Conservation (phyloP, 1,284 basidiomycete species). For the Somion occarium region DNA sequence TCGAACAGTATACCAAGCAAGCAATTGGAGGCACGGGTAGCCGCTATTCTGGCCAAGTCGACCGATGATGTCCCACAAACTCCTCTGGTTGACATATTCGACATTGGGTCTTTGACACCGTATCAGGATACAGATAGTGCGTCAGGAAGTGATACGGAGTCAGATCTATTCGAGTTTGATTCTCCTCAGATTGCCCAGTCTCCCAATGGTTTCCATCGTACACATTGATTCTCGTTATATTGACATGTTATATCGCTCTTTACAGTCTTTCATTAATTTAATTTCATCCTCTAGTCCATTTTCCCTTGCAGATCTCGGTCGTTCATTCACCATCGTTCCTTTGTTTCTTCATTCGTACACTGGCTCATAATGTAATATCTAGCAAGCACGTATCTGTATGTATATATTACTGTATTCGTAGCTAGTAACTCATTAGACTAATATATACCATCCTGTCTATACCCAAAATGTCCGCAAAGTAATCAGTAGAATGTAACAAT, state of each 20-base stretch:
- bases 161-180: slow-evolving; percentile 69
- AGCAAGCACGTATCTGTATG: neutral
- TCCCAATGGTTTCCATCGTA: slow-evolving; percentile 8
- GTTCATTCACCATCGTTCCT: neutral
- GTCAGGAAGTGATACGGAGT: slow-evolving; percentile 50
- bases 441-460: neutral
- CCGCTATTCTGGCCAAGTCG: slow-evolving; percentile 75
- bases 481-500: slow-evolving; percentile 6
- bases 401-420: neutral
- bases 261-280: slow-evolving; percentile 3
- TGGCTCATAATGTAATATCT: neutral
- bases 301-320: neutral
- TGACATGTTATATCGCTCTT: neutral
- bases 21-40: slow-evolving; percentile 69
- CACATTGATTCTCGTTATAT: neutral
- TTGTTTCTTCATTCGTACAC: neutral
- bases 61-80: slow-evolving; percentile 61
- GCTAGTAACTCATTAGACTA: neutral
- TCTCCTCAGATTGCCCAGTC: slow-evolving; percentile 25
- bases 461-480: neutral
- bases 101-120: slow-evolving; percentile 42
- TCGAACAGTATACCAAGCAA: slow-evolving; percentile 39
- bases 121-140: slow-evolving; percentile 38
- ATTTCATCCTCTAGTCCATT: neutral
- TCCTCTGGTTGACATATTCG: slow-evolving; percentile 74